Evolutionary conservation across 1,284 basidiomycete species (phyloP).

Genomic region (Salmacisia buchloeana): DNA sequence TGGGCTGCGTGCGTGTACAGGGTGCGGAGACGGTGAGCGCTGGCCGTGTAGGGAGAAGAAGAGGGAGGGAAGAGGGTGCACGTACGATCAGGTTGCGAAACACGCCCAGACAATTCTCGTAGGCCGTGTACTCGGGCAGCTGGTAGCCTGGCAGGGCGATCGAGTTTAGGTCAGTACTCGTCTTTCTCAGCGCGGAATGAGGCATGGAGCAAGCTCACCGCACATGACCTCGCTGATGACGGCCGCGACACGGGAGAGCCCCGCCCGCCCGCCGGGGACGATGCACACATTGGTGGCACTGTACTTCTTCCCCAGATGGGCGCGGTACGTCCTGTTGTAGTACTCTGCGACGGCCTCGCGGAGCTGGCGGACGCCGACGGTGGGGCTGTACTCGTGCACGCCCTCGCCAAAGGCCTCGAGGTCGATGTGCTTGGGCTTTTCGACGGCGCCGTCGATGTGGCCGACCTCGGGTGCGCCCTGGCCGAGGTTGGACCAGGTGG

Average conservation of each 20-base stretch:
- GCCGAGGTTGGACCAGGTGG: constrained; percentile 20
- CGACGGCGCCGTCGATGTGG: constrained; percentile 67
- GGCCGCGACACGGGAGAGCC: constrained; percentile 80
- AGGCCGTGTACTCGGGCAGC: constrained; percentile 74
- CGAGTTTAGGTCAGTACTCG: constrained; percentile 25
- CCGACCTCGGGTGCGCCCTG: constrained; percentile 54
- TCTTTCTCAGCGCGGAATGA: not conserved
- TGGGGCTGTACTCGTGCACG: constrained; percentile 81
- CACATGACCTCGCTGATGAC: constrained; percentile 70
- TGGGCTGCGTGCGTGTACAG: constrained; percentile 30
- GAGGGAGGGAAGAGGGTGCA: not conserved
- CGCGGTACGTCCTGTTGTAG: constrained; percentile 80
- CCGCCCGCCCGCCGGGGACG: constrained; percentile 81
- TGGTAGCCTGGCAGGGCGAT: constrained; percentile 56
- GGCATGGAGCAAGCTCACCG: constrained; percentile 12
- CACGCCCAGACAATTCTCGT: constrained; percentile 67
- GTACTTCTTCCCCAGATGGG: constrained; percentile 73
- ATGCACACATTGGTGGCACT: constrained; percentile 82
- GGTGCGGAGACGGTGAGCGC: not conserved
- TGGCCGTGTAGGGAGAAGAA: not conserved
- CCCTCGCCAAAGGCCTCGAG: constrained; percentile 59
- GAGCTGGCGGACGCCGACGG: constrained; percentile 73
- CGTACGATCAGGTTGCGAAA: constrained; percentile 72
- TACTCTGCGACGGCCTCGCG: constrained; percentile 35
- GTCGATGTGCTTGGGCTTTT: constrained; percentile 60